Base-by-base conservation (phyloP, 139 green algal genomes). In the Mesotaenium endlicherianum region DNA sequence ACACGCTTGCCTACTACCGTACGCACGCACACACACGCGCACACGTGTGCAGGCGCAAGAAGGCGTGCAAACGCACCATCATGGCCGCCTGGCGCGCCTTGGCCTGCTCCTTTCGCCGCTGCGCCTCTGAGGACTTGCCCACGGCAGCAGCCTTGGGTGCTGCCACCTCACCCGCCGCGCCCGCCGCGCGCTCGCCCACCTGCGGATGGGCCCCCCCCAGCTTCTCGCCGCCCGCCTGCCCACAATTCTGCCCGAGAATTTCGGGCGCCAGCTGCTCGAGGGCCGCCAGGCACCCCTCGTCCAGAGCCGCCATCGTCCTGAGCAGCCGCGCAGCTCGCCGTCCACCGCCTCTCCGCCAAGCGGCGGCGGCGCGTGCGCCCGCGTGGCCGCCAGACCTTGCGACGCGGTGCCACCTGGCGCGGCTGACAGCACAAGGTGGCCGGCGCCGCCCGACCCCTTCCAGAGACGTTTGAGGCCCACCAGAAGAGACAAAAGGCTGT, bases 401-500 rank as follows among this genome's bases (percentile, higher is more conserved):
- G 47, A 8, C 47, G 47, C 60, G 8, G 60, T 11, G 8, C 8
- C 38, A 6, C 14, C 60, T 11, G 60, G 8, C 47, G 47, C 11
- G 8, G 47, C 47, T 57, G 47, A 6, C 60, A 14, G 8, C 60
- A 74, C 60, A 8, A 74, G 8, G 8, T 30, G 8, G 8, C 60
- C 60, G 60, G 36, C 60, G 8, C 11, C 38, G 8, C 14, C n/a
- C n/a, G n/a, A n/a, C 30, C 69, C 69, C 5, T 47, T 31, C 70
- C 70, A 78, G 5, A 30, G 6, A 20, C 20, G 70, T 16, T 64
- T n/a, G 30, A 78, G 49, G 16, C 16, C 16, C 3, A 53, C 42
- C 39, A 81, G 57, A 36, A 81, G 74, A 4, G 74, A 74, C 3
- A 81, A 6, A 36, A 81, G 74, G 44, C 74, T 81, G 74, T 72